These are phyloP conservation scores for Monosporozyma unispora DNA, from an alignment of 805 yeast species.

Conservation along the genomic window DNA sequence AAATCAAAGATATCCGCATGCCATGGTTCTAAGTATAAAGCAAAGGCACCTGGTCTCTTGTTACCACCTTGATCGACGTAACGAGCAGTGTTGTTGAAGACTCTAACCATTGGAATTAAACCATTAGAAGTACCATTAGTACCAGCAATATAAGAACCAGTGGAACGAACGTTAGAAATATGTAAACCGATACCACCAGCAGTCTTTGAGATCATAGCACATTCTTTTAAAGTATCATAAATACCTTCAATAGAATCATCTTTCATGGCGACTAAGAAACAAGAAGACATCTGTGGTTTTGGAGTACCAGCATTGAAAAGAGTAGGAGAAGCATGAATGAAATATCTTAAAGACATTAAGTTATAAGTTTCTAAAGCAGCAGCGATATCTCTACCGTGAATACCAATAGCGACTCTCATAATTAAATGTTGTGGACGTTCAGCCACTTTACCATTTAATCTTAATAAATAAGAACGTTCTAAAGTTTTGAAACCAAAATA, in stretches of 20 bases:
- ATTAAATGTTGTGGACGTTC: constrained; percentile 88
- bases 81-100: constrained; percentile 88
- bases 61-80: constrained; percentile 98
- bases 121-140: constrained; percentile 90
- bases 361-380: constrained; percentile 71
- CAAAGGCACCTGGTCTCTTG: constrained; percentile 94
- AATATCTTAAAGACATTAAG: constrained; percentile 74
- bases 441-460: constrained; percentile 47
- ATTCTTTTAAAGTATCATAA: constrained; percentile 72
- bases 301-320: constrained; percentile 87
- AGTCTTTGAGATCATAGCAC: constrained; percentile 84
- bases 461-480: constrained; percentile 71
- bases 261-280: constrained; percentile 81
- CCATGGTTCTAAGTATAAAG: constrained; percentile 92
- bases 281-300: constrained; percentile 77
- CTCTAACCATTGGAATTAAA: constrained; percentile 85
- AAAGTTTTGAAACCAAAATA: constrained; percentile 86
- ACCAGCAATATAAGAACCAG: constrained; percentile 80
- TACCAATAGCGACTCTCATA: constrained; percentile 85
- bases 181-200: constrained; percentile 96
- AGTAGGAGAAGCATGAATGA: constrained; percentile 93
- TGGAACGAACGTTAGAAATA: constrained; percentile 72
- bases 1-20: constrained; percentile 83
- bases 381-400: constrained; percentile 58
- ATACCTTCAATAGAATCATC: constrained; percentile 94